These are phyloP conservation scores for Neckera pumila DNA, from an alignment of 225 moss, liverwort and hornwort species.

Conservation along the genomic window DNA sequence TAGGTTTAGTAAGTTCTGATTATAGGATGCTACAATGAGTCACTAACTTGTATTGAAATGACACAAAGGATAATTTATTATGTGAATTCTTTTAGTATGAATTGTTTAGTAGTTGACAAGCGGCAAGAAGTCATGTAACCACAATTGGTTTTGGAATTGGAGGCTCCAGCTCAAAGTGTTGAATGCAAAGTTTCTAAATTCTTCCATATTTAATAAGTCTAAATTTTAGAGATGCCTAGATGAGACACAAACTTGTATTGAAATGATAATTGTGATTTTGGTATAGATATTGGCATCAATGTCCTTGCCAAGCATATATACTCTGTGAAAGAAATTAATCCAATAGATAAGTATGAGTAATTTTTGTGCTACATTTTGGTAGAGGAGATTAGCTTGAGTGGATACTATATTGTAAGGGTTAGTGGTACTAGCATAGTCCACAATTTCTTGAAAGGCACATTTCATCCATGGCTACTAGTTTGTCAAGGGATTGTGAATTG, in stretches of 20 bases:
- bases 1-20: fast-evolving
- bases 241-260: background rate
- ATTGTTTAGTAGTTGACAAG: too few relatives aligned
- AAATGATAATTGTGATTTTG: background rate
- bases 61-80: too few relatives aligned
- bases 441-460: slow-evolving; percentile 31
- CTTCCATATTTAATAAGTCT: background rate
- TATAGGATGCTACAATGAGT: background rate
- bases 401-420: background rate
- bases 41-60: background rate
- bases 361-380: background rate
- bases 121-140: too few relatives aligned
- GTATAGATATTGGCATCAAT: background rate
- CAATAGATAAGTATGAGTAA: background rate
- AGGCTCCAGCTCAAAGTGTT: background rate
- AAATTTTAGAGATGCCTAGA: background rate
- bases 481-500: background rate
- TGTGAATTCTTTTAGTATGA: too few relatives aligned
- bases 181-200: background rate
- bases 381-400: background rate
- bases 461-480: background rate
- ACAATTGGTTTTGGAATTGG: background rate
- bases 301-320: background rate
- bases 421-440: too few relatives aligned
- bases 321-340: background rate